Evolutionary conservation across 345 rosid species (phyloP), one percentile per base, ranked within the genome.

Genomic region (Heritiera littoralis): DNA sequence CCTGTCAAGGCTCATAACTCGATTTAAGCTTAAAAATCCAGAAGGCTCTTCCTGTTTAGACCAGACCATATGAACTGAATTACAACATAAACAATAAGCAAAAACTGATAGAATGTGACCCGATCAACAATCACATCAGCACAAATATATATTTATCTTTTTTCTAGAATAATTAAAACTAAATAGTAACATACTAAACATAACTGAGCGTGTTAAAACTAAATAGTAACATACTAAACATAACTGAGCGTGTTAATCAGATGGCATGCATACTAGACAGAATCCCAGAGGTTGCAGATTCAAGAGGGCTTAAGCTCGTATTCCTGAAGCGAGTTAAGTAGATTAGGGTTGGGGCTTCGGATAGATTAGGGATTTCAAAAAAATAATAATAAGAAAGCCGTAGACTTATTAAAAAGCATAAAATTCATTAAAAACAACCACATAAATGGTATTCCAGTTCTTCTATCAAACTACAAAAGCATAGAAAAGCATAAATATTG

Each of bases 1-100:
- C 99, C 97, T 91, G 87, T 95, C 97, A 65, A 95, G 93, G 80
- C 80, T 84, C 99, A 92, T 93, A 18, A 90, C 98, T 91, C 98
- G 88, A 68, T 86, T 92, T 52, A 93, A 87, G 88, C 96, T 95
- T 70, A 95, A 79, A 88, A 92, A 95, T 73, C 99, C 98, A 83
- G 93, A 89, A 54, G 94, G 78, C 59, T 88, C 83, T 71, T 92
- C 97, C 99, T 95, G 93, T 82, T 74, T 17, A 77, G 51, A 80
- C 14, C 84, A 64, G 67, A 70, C 40, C 55, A 79, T 61, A 55
- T 30, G 51, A 48, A 63, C n/a, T 46, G 23, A 80, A 46, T 41
- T 71, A 52, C 9, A 20, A 54, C 49, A 49, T 15, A 51, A 65
- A 7, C 23, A 51, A 48, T 30, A 17, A 78, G 17, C 32, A 78